phyloP scores from a whole-genome alignment of 371 early-diverging fungal species.

The Mortierella sp. region DNA sequence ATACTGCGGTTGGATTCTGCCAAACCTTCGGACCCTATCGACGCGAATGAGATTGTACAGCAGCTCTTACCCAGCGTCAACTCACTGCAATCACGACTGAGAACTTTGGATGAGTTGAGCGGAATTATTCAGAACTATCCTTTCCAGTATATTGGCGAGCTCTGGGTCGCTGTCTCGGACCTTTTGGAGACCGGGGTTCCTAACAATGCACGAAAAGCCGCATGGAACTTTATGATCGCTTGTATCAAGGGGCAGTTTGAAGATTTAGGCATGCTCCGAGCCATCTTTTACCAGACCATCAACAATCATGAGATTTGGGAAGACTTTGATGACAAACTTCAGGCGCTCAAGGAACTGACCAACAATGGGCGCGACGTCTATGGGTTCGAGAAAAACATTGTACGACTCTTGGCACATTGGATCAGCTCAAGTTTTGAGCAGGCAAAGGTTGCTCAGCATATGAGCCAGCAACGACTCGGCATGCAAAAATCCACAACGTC shows the following conservation, averaged over 20 bases:
- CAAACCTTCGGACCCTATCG: slow-evolving; percentile 52
- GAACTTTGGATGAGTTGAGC: slow-evolving; percentile 51
- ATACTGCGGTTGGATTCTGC: slow-evolving; percentile 46
- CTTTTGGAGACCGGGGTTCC: slow-evolving; percentile 61
- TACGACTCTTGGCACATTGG: slow-evolving; percentile 67
- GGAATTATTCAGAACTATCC: slow-evolving; percentile 58
- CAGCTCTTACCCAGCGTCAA: slow-evolving; percentile 40
- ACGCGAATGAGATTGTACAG: slow-evolving; percentile 55
- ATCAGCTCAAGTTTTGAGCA: slow-evolving; percentile 57
- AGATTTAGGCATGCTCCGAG: slow-evolving; percentile 72
- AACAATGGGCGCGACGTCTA: slow-evolving; percentile 79
- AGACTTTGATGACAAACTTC: slow-evolving; percentile 68
- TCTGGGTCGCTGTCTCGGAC: slow-evolving; percentile 68
- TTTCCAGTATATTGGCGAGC: slow-evolving; percentile 68
- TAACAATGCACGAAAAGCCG: slow-evolving; percentile 65
- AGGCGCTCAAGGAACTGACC: slow-evolving; percentile 66
- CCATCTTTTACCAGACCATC: slow-evolving; percentile 68
- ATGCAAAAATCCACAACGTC: slow-evolving; percentile 53
- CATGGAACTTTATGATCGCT: slow-evolving; percentile 72
- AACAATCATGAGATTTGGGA: slow-evolving; percentile 65
- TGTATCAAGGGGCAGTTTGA: slow-evolving; percentile 71
- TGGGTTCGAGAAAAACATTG: slow-evolving; percentile 77
- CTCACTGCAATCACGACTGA: slow-evolving; percentile 46
- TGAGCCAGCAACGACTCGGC: slow-evolving; percentile 40
- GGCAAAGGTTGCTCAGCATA: slow-evolving; percentile 39